Evolutionary conservation across 2,329 filamentous ascomycete genomes (phyloP).

Genomic region (Neopestalotiopsis rosae): DNA sequence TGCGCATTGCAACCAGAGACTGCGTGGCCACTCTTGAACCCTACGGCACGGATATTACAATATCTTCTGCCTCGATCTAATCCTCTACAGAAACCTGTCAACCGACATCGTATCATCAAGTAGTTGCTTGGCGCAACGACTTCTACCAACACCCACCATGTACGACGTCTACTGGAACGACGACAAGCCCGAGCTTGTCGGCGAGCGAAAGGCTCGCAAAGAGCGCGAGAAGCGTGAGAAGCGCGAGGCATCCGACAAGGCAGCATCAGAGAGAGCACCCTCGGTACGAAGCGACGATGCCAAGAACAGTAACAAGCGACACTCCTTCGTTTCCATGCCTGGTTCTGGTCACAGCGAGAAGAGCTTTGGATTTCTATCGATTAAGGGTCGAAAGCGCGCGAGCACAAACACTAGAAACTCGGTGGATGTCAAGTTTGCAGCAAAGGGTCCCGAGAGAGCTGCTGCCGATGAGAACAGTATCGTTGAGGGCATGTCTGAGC

Average conservation of each 20-base stretch:
- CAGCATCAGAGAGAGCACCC: slow-evolving; percentile 25
- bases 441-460: slow-evolving; percentile 8
- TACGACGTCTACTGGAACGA: slow-evolving; percentile 67
- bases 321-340: slow-evolving; percentile 47
- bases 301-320: slow-evolving; percentile 33
- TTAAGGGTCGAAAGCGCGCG: slow-evolving; percentile 39
- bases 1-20: background rate
- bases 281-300: slow-evolving; percentile 36
- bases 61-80: background rate
- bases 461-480: no score
- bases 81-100: background rate
- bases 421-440: slow-evolving; percentile 7
- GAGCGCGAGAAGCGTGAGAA: slow-evolving; percentile 49
- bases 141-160: slow-evolving; percentile 44
- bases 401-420: background rate
- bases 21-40: background rate
- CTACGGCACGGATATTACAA: background rate
- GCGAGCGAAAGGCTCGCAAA: slow-evolving; percentile 57
- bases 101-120: background rate
- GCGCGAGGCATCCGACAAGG: slow-evolving; percentile 29
- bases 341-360: slow-evolving; percentile 47
- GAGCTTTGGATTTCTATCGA: slow-evolving; percentile 50
- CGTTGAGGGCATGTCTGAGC: background rate
- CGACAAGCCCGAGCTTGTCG: slow-evolving; percentile 56
- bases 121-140: background rate